A percentile compares a stretch with the other conserved stretches of the same genome.
phyloP scores from a whole-genome alignment of 805 yeast species.

The Yamadazyma insecticola region DNA sequence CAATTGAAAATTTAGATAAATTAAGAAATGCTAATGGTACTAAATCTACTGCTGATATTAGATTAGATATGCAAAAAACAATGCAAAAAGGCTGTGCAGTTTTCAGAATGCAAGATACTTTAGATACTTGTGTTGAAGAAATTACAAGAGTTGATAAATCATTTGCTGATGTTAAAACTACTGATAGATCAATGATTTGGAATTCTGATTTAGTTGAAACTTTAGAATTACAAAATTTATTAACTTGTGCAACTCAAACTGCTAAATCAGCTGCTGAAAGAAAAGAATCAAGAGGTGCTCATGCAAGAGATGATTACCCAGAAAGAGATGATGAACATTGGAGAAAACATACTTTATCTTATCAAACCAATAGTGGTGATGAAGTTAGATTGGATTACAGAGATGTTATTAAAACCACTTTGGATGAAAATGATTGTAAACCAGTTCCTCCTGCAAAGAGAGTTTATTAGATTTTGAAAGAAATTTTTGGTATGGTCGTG shows the following conservation, averaged over 20 bases:
- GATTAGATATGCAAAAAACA: slow-evolving; percentile 88
- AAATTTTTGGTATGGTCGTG: too few species aligned
- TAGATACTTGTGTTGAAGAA: slow-evolving; percentile 85
- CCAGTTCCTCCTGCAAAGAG: slow-evolving; percentile 96
- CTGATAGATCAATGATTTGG: slow-evolving; percentile 98
- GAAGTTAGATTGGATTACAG: slow-evolving; percentile 78
- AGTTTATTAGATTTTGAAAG: slow-evolving; percentile 64
- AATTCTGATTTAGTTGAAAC: slow-evolving; percentile 96
- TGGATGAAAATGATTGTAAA: slow-evolving; percentile 90
- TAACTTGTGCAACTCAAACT: slow-evolving; percentile 96
- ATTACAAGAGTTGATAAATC: slow-evolving; percentile 72
- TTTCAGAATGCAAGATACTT: slow-evolving; percentile 87
- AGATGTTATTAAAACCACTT: slow-evolving; percentile 73
- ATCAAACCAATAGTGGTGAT: slow-evolving; percentile 74
- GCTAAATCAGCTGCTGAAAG: slow-evolving; percentile 93
- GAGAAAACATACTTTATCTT: slow-evolving; percentile 96
- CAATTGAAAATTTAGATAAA: slow-evolving; percentile 85
- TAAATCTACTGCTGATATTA: slow-evolving; percentile 78
- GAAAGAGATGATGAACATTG: slow-evolving; percentile 93
- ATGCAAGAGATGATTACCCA: slow-evolving; percentile 97
- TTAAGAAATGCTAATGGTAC: slow-evolving; percentile 84
- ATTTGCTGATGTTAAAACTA: slow-evolving; percentile 72
- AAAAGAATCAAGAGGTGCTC: slow-evolving; percentile 98
- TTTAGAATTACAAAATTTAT: slow-evolving; percentile 89
- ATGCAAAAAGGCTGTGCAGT: slow-evolving; percentile 98